Evolutionary conservation across 768 basidiomycete genomes (phyloP), one percentile per base, ranked within the genome.

Genomic region (Chiua virens): DNA sequence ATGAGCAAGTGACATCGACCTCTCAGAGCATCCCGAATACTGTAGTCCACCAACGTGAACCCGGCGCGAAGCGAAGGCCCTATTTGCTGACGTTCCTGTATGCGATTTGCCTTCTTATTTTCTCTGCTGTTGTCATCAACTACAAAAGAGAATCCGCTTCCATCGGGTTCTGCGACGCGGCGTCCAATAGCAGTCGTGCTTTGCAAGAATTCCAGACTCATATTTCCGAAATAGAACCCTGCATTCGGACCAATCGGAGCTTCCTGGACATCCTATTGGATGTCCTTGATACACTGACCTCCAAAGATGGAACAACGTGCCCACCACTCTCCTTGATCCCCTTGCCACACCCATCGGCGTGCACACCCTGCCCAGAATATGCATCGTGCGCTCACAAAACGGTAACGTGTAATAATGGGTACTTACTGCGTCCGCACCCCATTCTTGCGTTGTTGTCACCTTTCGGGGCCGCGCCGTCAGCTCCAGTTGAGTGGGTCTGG

Each of bases 121-220:
- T 68, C 18, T 69, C 66, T 14, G 69, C 66, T 53, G 55, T 69
- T 21, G 54, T 75, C 18, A 57, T 75, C 59, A 73, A 74, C 17
- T 88, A 82, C 74, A 91, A 90, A 70, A 52, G 57, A 13, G 82
- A 87, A 57, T 90, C 90, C 6, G 73, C 83, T 3, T 66, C 75
- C 11, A 83, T 93, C 57, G 91, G 92, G 5, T 93, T 82, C 68
- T 93, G 91, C 62, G 82, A 89, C 55, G 68, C 79, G 32, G 85
- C 80, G 18, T 79, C 67, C 49, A 71, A 75, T 56, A 86, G 83
- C 25, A 93, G 87, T 65, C 66, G 58, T 21, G 71, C 73, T 3
- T 68, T 91, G 44, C 79, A 81, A 50, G 70, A 66, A 14, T 58
- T 83, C 18, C 74, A 77, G 39, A 71, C 69, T 6, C 70, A 70